These are phyloP conservation scores for Ilyonectria mors-panacis DNA, from an alignment of 2,329 filamentous ascomycete genomes.

Conservation along the genomic window DNA sequence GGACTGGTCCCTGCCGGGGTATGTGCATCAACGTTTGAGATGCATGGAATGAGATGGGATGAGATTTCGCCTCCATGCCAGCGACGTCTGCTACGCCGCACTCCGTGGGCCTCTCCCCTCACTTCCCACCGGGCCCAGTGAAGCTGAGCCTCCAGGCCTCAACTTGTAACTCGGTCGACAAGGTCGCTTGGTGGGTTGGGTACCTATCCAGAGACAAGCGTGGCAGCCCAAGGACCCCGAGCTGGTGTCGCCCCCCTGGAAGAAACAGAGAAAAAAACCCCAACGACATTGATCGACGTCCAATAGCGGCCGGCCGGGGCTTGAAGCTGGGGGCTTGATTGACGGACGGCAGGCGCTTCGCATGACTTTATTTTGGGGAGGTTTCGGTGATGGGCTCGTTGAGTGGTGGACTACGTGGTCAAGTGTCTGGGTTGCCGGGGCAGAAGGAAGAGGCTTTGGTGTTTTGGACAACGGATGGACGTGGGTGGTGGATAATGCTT, in stretches of 20 bases:
- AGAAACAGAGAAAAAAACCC: not conserved
- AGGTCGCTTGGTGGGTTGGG: constrained; percentile 25
- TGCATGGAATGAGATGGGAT: constrained; percentile 29
- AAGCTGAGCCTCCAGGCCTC: constrained; percentile 7
- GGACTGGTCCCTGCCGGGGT: constrained; percentile 11
- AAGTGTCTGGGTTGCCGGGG: constrained; percentile 7
- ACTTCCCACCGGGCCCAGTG: not conserved
- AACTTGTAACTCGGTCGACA: constrained; percentile 4
- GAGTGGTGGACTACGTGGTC: constrained; percentile 1
- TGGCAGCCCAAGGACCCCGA: constrained; percentile 36
- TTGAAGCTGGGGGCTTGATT: constrained; percentile 9
- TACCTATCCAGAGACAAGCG: constrained; percentile 30
- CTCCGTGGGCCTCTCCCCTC: constrained; percentile 8
- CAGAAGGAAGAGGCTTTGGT: constrained; percentile 25
- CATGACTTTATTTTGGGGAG: not conserved
- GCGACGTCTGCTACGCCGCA: constrained; percentile 11
- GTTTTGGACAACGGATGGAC: constrained; percentile 14
- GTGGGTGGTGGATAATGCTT: constrained; percentile 18
- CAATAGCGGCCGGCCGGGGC: constrained; percentile 14
- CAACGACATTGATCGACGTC: constrained; percentile 3
- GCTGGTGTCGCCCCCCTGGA: constrained; percentile 11
- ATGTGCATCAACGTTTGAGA: constrained; percentile 22
- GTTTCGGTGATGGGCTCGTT: not conserved
- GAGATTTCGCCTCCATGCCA: constrained; percentile 31
- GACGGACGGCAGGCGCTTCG: constrained; percentile 11